Evolutionary conservation across 306 rosid species (phyloP).

Genomic region (Argentina anserina): DNA sequence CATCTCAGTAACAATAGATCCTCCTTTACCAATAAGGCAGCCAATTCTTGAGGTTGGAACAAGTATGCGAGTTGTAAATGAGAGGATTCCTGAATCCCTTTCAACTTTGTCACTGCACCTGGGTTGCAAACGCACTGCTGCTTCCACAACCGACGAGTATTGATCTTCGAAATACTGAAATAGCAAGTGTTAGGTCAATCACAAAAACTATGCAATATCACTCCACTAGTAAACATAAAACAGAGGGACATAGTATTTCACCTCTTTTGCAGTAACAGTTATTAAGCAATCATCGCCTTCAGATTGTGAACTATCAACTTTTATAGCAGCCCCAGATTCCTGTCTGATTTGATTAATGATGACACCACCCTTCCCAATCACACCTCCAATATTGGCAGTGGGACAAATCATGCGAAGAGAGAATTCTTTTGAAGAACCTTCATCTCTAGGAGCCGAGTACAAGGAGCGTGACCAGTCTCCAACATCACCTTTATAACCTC

Average conservation of each 20-base stretch:
- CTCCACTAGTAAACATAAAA: not conserved
- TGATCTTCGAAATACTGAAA: conserved; percentile 84
- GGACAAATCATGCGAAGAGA: conserved; percentile 85
- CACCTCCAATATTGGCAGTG: conserved; percentile 85
- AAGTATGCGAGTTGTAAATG: conserved; percentile 87
- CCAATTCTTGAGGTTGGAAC: conserved; percentile 94
- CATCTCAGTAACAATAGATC: conserved; percentile 89
- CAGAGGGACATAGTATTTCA: conserved; percentile 26
- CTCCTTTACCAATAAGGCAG: conserved; percentile 98
- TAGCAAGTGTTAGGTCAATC: conserved; percentile 11
- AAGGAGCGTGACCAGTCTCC: conserved; percentile 90
- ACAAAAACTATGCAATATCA: conserved; percentile 18
- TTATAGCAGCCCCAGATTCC: conserved; percentile 85
- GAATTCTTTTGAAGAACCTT: conserved; percentile 74
- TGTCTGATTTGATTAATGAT: conserved; percentile 94
- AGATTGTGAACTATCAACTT: conserved; percentile 87
- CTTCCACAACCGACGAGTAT: conserved; percentile 78
- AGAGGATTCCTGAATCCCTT: conserved; percentile 92
- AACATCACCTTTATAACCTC: conserved; percentile 82
- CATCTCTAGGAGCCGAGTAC: conserved; percentile 92
- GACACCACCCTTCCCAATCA: conserved; percentile 95
- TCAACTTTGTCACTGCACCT: conserved; percentile 93
- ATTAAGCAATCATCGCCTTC: conserved; percentile 91
- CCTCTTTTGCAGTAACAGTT: conserved; percentile 85
- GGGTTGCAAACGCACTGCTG: conserved; percentile 94